phyloP scores from a whole-genome alignment of 139 green algal genomes.

The Gonium pectorale region DNA sequence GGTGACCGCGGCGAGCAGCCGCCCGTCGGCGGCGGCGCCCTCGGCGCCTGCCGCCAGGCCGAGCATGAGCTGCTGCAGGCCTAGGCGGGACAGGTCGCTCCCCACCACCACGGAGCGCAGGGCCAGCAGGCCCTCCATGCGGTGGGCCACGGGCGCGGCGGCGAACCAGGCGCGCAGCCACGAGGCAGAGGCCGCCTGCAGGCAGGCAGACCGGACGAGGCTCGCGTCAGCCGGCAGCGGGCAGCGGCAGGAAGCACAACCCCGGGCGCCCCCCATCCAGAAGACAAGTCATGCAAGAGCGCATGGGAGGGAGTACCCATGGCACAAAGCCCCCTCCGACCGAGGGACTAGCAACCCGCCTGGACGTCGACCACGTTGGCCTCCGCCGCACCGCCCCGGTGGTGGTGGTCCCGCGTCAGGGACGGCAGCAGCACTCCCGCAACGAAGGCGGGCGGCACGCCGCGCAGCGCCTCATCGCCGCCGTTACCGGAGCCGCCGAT shows the following conservation, averaged over 20 bases:
- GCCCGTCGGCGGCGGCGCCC: slow-evolving; percentile 22
- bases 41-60: not conserved
- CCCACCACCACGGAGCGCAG: not conserved
- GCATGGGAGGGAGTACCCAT: too few relatives aligned
- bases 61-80: slow-evolving; percentile 40
- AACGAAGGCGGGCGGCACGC: slow-evolving; percentile 45
- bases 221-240: too few relatives aligned
- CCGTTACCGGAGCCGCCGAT: too few relatives aligned
- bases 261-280: too few relatives aligned
- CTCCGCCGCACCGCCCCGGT: slow-evolving; percentile 41
- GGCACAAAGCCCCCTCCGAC: not conserved
- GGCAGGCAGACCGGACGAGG: too few relatives aligned
- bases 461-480: not conserved
- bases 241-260: too few relatives aligned
- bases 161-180: slow-evolving; percentile 40
- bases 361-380: slow-evolving; percentile 35
- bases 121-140: slow-evolving; percentile 12
- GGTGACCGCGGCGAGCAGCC: not conserved
- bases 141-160: not conserved
- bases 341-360: not conserved
- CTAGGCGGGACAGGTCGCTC: slow-evolving; percentile 17
- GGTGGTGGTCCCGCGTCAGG: slow-evolving; percentile 42
- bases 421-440: slow-evolving; percentile 50
- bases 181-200: slow-evolving; percentile 2
- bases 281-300: too few relatives aligned